Conservation (phyloP, 208 protist species). For the Vickermania ingenoplastis region DNA sequence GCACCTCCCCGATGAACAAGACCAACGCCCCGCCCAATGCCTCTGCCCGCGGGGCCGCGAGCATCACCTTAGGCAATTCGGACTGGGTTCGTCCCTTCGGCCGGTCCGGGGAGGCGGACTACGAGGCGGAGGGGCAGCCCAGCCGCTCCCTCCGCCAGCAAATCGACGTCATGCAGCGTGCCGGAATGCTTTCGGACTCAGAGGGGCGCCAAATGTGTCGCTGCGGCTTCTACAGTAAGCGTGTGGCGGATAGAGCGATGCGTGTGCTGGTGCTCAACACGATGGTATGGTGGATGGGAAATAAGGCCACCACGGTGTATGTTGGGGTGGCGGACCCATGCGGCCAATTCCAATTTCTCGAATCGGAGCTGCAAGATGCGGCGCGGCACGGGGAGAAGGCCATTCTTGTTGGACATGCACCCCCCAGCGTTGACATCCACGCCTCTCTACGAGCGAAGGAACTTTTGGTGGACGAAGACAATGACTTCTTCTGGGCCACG, state of each 20-base stretch:
- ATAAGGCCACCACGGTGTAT: conserved; percentile 3
- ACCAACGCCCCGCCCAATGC: conserved; percentile 3
- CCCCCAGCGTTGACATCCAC: conserved; percentile 22
- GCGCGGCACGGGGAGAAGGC: conserved; percentile 19
- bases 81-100: conserved; percentile 31
- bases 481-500: conserved; percentile 28
- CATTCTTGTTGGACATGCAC: conserved; percentile 35
- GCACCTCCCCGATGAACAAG: neutral
- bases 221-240: conserved; percentile 25
- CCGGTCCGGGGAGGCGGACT: conserved; percentile 11
- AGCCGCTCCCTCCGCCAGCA: conserved; percentile 9
- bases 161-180: conserved; percentile 5
- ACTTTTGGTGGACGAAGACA: conserved; percentile 8
- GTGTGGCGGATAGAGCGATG: conserved; percentile 11
- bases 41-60: conserved; percentile 7
- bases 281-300: conserved; percentile 17
- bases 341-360: conserved; percentile 26
- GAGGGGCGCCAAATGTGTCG: conserved; percentile 9
- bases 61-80: conserved; percentile 35
- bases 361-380: conserved; percentile 14
- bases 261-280: conserved; percentile 33
- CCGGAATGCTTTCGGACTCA: conserved; percentile 7
- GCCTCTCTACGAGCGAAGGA: neutral
- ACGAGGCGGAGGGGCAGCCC: conserved; percentile 1
- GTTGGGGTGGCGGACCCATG: conserved; percentile 28